Conservation (phyloP, 805 yeast species). For the Candida wancherniae region DNA sequence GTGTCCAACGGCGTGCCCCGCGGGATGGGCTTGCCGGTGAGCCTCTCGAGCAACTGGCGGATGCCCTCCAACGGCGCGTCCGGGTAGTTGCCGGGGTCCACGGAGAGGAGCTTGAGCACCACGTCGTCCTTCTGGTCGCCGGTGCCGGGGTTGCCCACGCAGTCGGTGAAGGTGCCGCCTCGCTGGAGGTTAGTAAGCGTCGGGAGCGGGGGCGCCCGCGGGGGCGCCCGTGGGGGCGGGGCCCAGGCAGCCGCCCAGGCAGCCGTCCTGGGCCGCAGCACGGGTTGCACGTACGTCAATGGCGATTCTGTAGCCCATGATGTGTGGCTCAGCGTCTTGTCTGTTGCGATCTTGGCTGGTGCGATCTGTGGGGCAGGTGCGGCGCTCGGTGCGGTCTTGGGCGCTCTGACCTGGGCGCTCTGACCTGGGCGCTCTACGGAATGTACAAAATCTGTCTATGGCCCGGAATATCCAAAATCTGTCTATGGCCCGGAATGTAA, state of each 20-base stretch:
- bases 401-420: too few species aligned
- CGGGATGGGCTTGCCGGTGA: slow-evolving; percentile 12
- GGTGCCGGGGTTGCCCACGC: slow-evolving; percentile 18
- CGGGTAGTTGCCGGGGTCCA: slow-evolving; percentile 17
- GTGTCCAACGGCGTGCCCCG: slow-evolving; percentile 17
- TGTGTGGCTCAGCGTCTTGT: background rate
- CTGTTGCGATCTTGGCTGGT: background rate
- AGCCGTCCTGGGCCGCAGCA: background rate
- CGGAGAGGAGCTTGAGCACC: slow-evolving; percentile 15
- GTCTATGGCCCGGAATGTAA: too few species aligned
- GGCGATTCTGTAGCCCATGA: slow-evolving; percentile 17
- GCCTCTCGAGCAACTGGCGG: slow-evolving; percentile 14
- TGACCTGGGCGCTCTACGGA: too few species aligned
- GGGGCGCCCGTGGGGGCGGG: background rate
- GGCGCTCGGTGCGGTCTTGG: too few species aligned
- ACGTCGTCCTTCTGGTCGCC: slow-evolving; percentile 17
- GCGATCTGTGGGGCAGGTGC: too few species aligned
- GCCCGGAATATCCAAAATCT: too few species aligned
- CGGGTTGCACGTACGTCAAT: slow-evolving; percentile 15
- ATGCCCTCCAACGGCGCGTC: slow-evolving; percentile 19
- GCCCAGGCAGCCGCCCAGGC: background rate
- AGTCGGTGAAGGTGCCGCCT: slow-evolving; percentile 19
- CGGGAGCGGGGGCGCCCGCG: too few species aligned
- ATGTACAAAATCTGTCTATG: too few species aligned
- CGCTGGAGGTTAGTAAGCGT: slow-evolving; percentile 15